These are phyloP conservation scores for Globisporangium mamillatum DNA, from an alignment of 352 stramenopile species.

Conservation along the genomic window DNA sequence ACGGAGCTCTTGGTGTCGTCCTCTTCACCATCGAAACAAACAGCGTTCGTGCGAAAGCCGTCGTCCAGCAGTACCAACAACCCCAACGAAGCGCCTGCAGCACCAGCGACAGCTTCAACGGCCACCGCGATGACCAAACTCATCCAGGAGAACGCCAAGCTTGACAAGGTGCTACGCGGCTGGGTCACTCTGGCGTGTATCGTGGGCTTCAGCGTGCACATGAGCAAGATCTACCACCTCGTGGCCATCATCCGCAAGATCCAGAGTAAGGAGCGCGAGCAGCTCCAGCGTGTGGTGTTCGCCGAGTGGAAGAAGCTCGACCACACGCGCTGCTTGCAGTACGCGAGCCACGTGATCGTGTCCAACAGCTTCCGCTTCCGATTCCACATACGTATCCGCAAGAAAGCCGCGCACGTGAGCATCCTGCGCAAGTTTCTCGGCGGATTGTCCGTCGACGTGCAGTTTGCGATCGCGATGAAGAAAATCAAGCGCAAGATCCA, in stretches of 20 bases:
- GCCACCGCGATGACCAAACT: not conserved
- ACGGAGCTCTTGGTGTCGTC: not conserved
- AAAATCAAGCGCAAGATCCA: conserved; percentile 49
- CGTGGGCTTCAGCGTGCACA: conserved; percentile 33
- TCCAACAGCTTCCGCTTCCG: conserved; percentile 37
- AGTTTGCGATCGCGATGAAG: conserved; percentile 62
- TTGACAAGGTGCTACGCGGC: conserved; percentile 20
- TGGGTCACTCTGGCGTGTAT: conserved; percentile 43
- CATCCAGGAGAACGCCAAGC: conserved; percentile 1
- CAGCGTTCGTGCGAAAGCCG: not conserved
- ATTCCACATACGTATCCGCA: conserved; percentile 36
- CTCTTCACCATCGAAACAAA: not conserved
- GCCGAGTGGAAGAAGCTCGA: conserved; percentile 36
- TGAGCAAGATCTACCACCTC: conserved; percentile 31
- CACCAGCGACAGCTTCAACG: not conserved
- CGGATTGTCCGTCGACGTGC: conserved; percentile 55
- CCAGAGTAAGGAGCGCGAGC: conserved; percentile 23
- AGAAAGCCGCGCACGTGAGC: conserved; percentile 28
- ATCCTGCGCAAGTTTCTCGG: conserved; percentile 43
- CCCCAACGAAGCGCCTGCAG: not conserved
- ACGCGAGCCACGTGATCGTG: conserved; percentile 31
- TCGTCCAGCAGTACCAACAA: not conserved
- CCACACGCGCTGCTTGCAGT: conserved; percentile 21
- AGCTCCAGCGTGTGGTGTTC: conserved; percentile 36
- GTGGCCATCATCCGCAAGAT: conserved; percentile 23